These are phyloP conservation scores for Coemansia biformis DNA, from an alignment of 192 early-diverging fungal genomes.

Conservation along the genomic window DNA sequence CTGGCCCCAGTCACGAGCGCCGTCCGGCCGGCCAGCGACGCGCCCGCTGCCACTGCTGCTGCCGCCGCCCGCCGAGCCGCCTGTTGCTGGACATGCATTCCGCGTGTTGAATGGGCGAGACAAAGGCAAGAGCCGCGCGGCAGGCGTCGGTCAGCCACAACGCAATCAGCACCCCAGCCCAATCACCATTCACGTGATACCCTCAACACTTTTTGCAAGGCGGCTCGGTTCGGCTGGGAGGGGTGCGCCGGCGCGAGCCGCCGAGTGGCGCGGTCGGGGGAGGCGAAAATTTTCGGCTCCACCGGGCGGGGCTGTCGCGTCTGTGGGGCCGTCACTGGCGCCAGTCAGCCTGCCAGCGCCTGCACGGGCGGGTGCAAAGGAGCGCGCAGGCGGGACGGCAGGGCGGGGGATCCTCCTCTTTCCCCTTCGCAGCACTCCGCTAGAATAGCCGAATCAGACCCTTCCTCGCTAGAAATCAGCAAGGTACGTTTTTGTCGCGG, in stretches of 20 bases:
- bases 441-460: constrained; percentile 9
- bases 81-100: constrained; percentile 1
- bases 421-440: constrained; percentile 17
- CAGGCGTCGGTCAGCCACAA: too few relatives aligned
- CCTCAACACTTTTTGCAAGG: constrained; percentile 22
- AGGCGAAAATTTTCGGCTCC: too few relatives aligned
- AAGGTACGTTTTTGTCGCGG: constrained; percentile 13
- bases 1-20: constrained; percentile 66
- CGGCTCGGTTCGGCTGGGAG: constrained; percentile 2
- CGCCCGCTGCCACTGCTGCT: background rate
- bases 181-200: constrained; percentile 30
- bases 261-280: too few relatives aligned
- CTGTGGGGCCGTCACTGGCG: too few relatives aligned
- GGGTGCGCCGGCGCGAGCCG: constrained; percentile 3
- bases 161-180: too few relatives aligned
- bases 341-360: too few relatives aligned
- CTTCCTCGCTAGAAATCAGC: constrained; percentile 11
- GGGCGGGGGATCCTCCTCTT: constrained; percentile 37
- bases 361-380: too few relatives aligned
- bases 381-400: too few relatives aligned
- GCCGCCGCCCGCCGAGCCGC: background rate
- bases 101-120: background rate
- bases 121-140: background rate
- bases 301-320: too few relatives aligned
- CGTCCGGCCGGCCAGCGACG: constrained; percentile 26